A percentile compares a stretch with the other conserved stretches of the same genome.
Evolutionary conservation across 1,284 basidiomycete genomes (phyloP).

Genomic region (Gomphus bonarii): DNA sequence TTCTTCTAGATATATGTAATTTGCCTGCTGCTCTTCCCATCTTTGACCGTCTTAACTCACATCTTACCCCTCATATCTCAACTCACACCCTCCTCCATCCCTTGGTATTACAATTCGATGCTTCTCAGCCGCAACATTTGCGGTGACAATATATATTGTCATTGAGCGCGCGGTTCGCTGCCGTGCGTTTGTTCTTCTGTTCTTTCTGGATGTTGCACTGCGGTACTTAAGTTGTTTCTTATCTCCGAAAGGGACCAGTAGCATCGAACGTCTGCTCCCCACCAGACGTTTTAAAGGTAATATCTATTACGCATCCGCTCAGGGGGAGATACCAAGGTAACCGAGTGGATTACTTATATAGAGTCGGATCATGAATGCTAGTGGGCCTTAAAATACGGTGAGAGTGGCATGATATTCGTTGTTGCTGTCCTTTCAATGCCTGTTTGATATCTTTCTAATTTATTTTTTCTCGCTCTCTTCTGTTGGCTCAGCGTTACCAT

Average conservation of each 20-base stretch:
- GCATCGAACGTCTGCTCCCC: slow-evolving; percentile 92
- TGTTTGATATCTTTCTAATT: too few relatives aligned
- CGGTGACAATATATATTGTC: slow-evolving; percentile 70
- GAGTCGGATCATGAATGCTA: slow-evolving; percentile 86
- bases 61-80: too few relatives aligned
- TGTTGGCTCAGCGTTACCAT: not conserved
- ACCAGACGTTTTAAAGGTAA: slow-evolving; percentile 80
- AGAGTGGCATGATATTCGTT: slow-evolving; percentile 19
- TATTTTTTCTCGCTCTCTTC: not conserved
- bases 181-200: slow-evolving; percentile 38
- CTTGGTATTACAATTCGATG: slow-evolving; percentile 77
- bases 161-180: slow-evolving; percentile 82
- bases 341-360: slow-evolving; percentile 15
- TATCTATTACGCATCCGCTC: too few relatives aligned
- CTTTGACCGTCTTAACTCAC: too few relatives aligned
- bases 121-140: slow-evolving; percentile 63
- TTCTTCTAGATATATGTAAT: too few relatives aligned
- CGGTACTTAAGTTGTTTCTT: slow-evolving; percentile 4
- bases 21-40: too few relatives aligned
- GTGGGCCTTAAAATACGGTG: slow-evolving; percentile 66
- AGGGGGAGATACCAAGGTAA: not conserved
- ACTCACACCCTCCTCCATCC: not conserved
- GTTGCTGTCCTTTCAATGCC: too few relatives aligned
- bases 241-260: slow-evolving; percentile 59
- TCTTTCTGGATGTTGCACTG: not conserved